These are phyloP conservation scores for Sinapis alba DNA, from an alignment of 441 rosid genomes.

Conservation along the genomic window DNA sequence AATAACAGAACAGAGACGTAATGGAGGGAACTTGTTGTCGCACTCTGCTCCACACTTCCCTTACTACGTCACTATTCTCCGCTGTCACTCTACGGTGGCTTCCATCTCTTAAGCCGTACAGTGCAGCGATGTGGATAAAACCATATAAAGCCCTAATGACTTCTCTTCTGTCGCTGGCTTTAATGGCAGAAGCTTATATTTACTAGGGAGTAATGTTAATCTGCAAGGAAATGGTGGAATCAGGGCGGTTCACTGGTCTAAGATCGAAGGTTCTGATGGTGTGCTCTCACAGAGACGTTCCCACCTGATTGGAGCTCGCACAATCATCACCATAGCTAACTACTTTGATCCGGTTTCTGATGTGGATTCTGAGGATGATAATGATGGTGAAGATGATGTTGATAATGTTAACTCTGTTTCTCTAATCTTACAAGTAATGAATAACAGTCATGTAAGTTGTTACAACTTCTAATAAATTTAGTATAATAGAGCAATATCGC, in stretches of 20 bases:
- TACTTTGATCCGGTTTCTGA: background rate
- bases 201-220: background rate
- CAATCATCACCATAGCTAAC: background rate
- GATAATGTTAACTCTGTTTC: too few species aligned
- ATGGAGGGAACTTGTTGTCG: slow-evolving; percentile 34
- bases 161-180: background rate
- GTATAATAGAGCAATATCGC: background rate
- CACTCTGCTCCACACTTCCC: slow-evolving; percentile 43
- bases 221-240: background rate
- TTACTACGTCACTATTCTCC: slow-evolving; percentile 29
- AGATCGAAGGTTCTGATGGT: background rate
- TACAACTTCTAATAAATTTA: too few species aligned
- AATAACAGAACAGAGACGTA: background rate
- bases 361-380: background rate
- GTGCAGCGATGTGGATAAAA: too few species aligned
- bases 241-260: background rate
- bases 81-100: too few species aligned
- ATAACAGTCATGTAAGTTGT: background rate
- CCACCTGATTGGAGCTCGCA: background rate
- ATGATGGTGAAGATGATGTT: background rate
- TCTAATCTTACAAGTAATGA: too few species aligned
- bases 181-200: background rate
- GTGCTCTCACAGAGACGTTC: background rate
- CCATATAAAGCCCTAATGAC: background rate
- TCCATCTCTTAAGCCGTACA: too few species aligned